Conservation (phyloP, 2,329 filamentous ascomycete genomes). For the Diaporthe caulivora region DNA sequence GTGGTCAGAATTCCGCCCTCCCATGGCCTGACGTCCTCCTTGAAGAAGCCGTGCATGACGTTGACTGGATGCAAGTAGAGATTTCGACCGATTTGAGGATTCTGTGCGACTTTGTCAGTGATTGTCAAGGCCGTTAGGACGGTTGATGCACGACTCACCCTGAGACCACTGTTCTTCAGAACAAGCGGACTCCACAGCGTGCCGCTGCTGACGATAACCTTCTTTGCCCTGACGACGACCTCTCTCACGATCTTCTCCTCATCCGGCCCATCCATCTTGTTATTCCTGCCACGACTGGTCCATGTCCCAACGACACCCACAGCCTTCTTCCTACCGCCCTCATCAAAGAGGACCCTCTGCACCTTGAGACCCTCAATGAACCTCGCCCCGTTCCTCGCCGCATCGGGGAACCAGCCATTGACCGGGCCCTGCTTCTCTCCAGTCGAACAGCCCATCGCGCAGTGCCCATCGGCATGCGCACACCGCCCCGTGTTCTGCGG, state of each 20-base stretch:
- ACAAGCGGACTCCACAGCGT: slow-evolving; percentile 80
- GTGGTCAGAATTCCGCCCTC: slow-evolving; percentile 80
- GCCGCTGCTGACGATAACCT: slow-evolving; percentile 80
- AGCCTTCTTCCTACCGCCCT: slow-evolving; percentile 65
- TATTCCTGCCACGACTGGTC: slow-evolving; percentile 74
- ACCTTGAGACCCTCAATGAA: slow-evolving; percentile 85
- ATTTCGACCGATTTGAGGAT: slow-evolving; percentile 84
- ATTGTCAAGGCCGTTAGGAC: accelerated
- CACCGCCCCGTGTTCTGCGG: slow-evolving; percentile 82
- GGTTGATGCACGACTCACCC: slow-evolving; percentile 53
- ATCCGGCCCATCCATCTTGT: slow-evolving; percentile 43
- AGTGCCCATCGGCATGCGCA: slow-evolving; percentile 77
- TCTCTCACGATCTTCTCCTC: slow-evolving; percentile 65
- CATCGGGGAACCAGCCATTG: slow-evolving; percentile 81
- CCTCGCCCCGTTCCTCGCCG: slow-evolving; percentile 77
- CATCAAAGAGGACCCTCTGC: slow-evolving; percentile 76
- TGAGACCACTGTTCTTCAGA: slow-evolving; percentile 79
- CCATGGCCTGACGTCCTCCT: slow-evolving; percentile 75
- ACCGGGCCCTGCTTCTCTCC: slow-evolving; percentile 82
- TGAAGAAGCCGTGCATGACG: slow-evolving; percentile 70
- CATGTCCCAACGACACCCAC: slow-evolving; percentile 79
- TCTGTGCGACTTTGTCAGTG: slow-evolving; percentile 57
- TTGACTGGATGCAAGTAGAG: slow-evolving; percentile 84
- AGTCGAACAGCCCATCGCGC: slow-evolving; percentile 69
- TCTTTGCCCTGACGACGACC: slow-evolving; percentile 79